A percentile compares a stretch with the other conserved stretches of the same genome.
Evolutionary conservation across 164 flowering plant genomes (phyloP).

Genomic region (Annona cherimola): DNA sequence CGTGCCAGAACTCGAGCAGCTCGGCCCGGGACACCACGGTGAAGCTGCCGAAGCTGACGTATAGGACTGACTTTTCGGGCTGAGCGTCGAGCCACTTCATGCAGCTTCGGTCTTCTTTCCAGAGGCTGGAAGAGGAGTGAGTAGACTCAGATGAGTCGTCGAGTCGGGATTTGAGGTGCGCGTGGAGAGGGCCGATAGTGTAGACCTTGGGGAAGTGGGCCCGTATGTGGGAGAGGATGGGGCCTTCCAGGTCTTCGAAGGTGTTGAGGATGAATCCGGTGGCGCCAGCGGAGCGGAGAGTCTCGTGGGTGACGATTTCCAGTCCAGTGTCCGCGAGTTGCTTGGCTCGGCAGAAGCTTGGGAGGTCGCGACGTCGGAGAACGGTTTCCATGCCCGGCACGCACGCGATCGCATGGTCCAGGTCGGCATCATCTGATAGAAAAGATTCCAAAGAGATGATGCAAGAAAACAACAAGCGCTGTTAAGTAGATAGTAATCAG

Average conservation of each 20-base stretch:
- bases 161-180: slow-evolving; percentile 10
- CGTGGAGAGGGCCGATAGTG: slow-evolving; percentile 29
- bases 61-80: slow-evolving; percentile 30
- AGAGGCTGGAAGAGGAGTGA: slow-evolving; percentile 12
- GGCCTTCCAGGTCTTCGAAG: slow-evolving; percentile 27
- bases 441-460: too few species aligned
- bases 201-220: slow-evolving; percentile 11
- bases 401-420: slow-evolving; percentile 16
- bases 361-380: slow-evolving; percentile 30
- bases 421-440: slow-evolving; percentile 14
- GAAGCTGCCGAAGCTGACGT: slow-evolving; percentile 51
- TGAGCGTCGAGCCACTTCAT: slow-evolving; percentile 46
- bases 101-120: slow-evolving; percentile 40
- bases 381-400: slow-evolving; percentile 27
- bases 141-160: background rate
- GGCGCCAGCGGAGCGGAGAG: slow-evolving; percentile 11
- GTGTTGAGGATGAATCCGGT: slow-evolving; percentile 28
- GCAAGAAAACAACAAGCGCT: too few species aligned
- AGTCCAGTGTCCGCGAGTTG: slow-evolving; percentile 8
- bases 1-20: slow-evolving; percentile 46
- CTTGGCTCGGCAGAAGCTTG: slow-evolving; percentile 21
- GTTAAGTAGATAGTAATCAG: too few species aligned
- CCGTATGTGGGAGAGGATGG: slow-evolving; percentile 18
- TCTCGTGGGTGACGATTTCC: slow-evolving; percentile 5
- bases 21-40: slow-evolving; percentile 11